Evolutionary conservation across 805 yeast species (phyloP).

Genomic region (Barnettozyma californica): DNA sequence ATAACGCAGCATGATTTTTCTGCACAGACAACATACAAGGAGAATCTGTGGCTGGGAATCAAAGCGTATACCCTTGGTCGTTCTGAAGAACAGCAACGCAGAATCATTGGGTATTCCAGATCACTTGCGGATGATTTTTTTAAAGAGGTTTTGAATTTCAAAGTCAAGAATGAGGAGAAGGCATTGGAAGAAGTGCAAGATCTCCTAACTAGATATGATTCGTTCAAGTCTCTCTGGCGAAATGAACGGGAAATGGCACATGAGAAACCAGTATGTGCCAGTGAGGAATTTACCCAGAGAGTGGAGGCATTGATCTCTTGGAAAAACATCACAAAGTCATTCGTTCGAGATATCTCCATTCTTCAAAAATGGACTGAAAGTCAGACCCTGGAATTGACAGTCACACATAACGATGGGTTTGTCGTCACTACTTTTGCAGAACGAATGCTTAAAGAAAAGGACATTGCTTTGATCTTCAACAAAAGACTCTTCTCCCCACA

Average conservation of each 20-base stretch:
- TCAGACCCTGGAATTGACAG: conserved; percentile 62
- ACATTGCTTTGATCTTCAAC: conserved; percentile 64
- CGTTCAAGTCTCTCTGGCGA: conserved; percentile 73
- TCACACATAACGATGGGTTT: conserved; percentile 32
- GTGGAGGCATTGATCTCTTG: conserved; percentile 81
- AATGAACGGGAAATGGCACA: conserved; percentile 69
- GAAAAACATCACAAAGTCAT: conserved; percentile 68
- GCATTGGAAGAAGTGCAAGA: conserved; percentile 49
- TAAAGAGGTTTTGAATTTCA: conserved; percentile 62
- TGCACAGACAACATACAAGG: conserved; percentile 51
- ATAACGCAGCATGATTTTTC: conserved; percentile 48
- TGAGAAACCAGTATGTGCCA: conserved; percentile 68
- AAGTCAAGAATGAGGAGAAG: conserved; percentile 40
- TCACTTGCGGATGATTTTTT: conserved; percentile 68
- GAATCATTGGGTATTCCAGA: conserved; percentile 62
- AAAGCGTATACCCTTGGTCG: conserved; percentile 79
- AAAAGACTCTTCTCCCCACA: conserved; percentile 62
- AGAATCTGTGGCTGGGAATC: conserved; percentile 83
- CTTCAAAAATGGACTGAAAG: conserved; percentile 81
- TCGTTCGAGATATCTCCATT: conserved; percentile 54
- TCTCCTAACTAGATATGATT: conserved; percentile 56
- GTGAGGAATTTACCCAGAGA: conserved; percentile 56
- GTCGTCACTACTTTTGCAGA: conserved; percentile 78
- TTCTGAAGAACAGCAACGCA: conserved; percentile 70
- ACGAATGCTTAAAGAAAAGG: conserved; percentile 73